A percentile compares a stretch with the other conserved stretches of the same genome.
phyloP scores from a whole-genome alignment of 257 asterid species.

The Nicotiana tomentosiformis region DNA sequence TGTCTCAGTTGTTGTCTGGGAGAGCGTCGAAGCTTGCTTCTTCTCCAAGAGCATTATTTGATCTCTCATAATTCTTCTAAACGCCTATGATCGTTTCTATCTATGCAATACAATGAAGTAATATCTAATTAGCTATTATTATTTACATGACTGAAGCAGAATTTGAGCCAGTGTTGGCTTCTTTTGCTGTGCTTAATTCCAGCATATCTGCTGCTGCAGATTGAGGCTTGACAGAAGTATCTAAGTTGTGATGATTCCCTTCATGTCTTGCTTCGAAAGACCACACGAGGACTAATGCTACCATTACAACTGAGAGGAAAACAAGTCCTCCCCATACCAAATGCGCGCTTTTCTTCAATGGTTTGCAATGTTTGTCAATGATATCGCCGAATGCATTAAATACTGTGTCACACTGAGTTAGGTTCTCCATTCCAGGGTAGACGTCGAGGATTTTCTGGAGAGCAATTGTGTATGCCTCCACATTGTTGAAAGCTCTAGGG shows the following conservation, averaged over 20 bases:
- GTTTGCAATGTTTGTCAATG: slow-evolving; percentile 52
- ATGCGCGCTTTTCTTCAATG: slow-evolving; percentile 41
- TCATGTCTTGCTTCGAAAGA: slow-evolving; percentile 29
- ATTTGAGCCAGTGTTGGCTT: background rate
- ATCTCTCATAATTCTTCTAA: background rate
- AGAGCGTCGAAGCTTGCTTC: slow-evolving; percentile 21
- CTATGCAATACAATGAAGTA: background rate
- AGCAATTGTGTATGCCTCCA: slow-evolving; percentile 51
- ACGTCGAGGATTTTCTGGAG: slow-evolving; percentile 58
- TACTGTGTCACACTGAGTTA: slow-evolving; percentile 64
- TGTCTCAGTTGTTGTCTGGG: slow-evolving; percentile 25
- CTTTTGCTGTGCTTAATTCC: slow-evolving; percentile 31
- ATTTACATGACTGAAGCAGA: slow-evolving; percentile 5
- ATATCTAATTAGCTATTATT: background rate
- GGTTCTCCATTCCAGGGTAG: slow-evolving; percentile 68
- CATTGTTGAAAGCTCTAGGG: slow-evolving; percentile 28
- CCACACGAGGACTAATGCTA: slow-evolving; percentile 48
- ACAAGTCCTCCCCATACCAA: slow-evolving; percentile 57
- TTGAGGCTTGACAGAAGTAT: slow-evolving; percentile 54
- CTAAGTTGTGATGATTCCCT: slow-evolving; percentile 16
- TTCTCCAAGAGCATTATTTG: slow-evolving; percentile 7
- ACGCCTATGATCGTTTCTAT: background rate
- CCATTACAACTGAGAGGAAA: slow-evolving; percentile 50
- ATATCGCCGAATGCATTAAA: slow-evolving; percentile 52
- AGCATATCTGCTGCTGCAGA: slow-evolving; percentile 10